A percentile compares a stretch with the other conserved stretches of the same genome.
Evolutionary conservation across 768 basidiomycete genomes (phyloP).

Genomic region (Pisolithus tinctorius): DNA sequence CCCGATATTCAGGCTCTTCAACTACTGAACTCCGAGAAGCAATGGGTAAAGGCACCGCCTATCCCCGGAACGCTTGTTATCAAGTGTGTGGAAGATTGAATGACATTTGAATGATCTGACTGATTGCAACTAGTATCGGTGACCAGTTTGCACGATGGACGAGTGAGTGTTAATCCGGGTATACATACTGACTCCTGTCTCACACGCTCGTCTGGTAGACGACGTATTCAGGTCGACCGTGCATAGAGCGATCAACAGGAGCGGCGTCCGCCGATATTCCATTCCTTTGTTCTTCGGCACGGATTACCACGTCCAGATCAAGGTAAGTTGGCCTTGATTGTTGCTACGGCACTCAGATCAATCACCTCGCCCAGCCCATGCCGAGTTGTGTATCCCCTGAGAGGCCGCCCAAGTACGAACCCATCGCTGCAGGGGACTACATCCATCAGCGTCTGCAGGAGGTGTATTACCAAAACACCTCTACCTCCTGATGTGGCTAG

Average conservation of each 20-base stretch:
- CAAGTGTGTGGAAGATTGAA: too few relatives aligned
- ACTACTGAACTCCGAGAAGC: too few relatives aligned
- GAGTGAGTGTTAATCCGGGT: too few relatives aligned
- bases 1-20: too few relatives aligned
- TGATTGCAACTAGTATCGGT: too few relatives aligned
- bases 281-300: conserved; percentile 90
- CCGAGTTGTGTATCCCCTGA: conserved; percentile 44
- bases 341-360: not conserved
- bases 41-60: too few relatives aligned
- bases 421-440: conserved; percentile 78
- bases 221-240: conserved; percentile 87
- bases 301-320: conserved; percentile 76
- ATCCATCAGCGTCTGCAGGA: conserved; percentile 68
- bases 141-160: too few relatives aligned
- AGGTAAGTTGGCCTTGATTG: conserved; percentile 38
- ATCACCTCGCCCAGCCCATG: conserved; percentile 26
- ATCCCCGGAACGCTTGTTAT: too few relatives aligned
- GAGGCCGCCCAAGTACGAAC: conserved; percentile 59
- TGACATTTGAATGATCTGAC: too few relatives aligned
- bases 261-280: conserved; percentile 66
- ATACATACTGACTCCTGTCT: too few relatives aligned
- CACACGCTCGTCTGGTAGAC: conserved; percentile 36
- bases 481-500: not conserved
- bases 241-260: conserved; percentile 79
- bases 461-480: conserved; percentile 8